Evolutionary conservation across 1,284 basidiomycete species (phyloP).

Genomic region (Moniliophthora roreri): DNA sequence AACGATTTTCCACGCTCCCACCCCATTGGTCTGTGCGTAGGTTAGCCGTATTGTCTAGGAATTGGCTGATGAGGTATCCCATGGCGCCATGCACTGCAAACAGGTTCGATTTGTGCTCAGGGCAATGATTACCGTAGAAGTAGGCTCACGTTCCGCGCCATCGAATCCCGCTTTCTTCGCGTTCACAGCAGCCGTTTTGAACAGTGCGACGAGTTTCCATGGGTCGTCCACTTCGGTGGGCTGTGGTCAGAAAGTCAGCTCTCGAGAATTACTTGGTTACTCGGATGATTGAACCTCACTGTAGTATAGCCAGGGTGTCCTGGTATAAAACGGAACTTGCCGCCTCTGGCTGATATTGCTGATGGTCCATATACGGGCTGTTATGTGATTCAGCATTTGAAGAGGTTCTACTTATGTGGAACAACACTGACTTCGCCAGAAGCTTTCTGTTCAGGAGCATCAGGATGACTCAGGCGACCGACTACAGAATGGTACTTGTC

Average conservation of each 20-base stretch:
- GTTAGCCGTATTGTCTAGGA: constrained; percentile 53
- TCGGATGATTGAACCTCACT: no score
- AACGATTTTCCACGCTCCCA: constrained; percentile 54
- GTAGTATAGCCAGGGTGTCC: constrained; percentile 32
- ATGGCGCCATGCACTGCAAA: constrained; percentile 41
- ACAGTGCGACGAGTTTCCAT: constrained; percentile 40
- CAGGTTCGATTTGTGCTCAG: no score
- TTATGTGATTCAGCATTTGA: constrained; percentile 13
- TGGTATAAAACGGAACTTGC: constrained; percentile 36
- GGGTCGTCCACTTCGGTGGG: constrained; percentile 44
- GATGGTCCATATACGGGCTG: constrained; percentile 36
- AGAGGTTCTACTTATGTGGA: no score
- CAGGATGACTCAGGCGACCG: constrained; percentile 21
- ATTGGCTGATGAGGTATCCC: constrained; percentile 58
- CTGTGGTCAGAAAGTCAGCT: constrained; percentile 18
- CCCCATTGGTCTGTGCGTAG: constrained; percentile 62
- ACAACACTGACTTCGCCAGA: constrained; percentile 13
- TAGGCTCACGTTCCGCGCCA: constrained; percentile 51
- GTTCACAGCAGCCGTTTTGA: constrained; percentile 47
- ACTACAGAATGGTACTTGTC: no score
- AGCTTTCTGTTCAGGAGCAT: constrained; percentile 21
- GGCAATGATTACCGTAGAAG: no score
- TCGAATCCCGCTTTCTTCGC: constrained; percentile 41
- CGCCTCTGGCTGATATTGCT: constrained; percentile 32
- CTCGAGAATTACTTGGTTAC: no score